phyloP scores from a whole-genome alignment of 176 grass and related monocot species.

The Pharus latifolius region DNA sequence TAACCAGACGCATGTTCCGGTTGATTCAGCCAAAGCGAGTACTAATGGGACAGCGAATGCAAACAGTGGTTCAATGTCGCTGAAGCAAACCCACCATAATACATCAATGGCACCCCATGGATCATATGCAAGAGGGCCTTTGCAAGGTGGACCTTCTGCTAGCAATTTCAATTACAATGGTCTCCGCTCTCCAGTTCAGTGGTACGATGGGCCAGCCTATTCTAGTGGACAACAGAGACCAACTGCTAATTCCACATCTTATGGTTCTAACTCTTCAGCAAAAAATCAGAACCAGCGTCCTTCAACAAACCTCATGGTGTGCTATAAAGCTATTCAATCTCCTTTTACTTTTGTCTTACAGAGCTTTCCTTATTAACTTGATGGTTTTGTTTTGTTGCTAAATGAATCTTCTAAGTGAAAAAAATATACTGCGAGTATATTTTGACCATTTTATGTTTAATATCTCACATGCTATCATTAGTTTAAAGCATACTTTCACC shows the following conservation, averaged over 20 bases:
- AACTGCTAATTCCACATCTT: conserved; percentile 46
- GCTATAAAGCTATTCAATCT: conserved; percentile 12
- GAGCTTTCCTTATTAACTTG: not conserved
- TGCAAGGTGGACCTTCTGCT: conserved; percentile 45
- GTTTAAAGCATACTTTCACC: conserved; percentile 1
- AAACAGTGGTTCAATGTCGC: conserved; percentile 19
- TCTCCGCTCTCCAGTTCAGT: conserved; percentile 48
- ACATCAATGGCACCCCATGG: conserved; percentile 25
- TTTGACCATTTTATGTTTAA: no score
- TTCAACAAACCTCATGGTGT: conserved; percentile 56
- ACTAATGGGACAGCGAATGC: conserved; percentile 34
- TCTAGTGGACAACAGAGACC: conserved; percentile 59
- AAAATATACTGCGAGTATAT: no score
- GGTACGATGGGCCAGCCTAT: conserved; percentile 59
- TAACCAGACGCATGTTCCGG: conserved; percentile 32
- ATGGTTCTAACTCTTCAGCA: conserved; percentile 31
- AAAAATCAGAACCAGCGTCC: conserved; percentile 62
- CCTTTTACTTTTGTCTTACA: not conserved
- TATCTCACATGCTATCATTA: not conserved
- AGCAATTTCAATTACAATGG: conserved; percentile 47
- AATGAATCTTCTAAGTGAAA: no score
- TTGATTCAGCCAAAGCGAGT: conserved; percentile 35
- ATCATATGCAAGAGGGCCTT: conserved; percentile 39
- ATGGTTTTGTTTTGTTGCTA: no score
- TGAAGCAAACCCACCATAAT: conserved; percentile 53